A percentile compares a stretch with the other conserved stretches of the same genome.
Conservation (phyloP, 2,329 filamentous ascomycete species). For the Calycina herbarum region DNA sequence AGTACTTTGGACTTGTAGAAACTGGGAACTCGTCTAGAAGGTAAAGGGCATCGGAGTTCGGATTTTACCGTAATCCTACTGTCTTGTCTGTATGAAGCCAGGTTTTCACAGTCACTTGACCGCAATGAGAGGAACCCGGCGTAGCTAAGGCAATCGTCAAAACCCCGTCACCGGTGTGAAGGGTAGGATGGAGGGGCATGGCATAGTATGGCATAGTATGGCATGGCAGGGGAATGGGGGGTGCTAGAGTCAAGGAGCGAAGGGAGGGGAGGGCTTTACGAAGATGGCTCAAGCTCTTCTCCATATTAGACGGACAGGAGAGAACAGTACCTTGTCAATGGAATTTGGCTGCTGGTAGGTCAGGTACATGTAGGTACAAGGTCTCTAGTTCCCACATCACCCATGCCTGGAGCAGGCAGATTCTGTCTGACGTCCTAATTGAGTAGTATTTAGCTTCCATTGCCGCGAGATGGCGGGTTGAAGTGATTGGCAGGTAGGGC, state of each 20-base stretch:
- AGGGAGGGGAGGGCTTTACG: neutral
- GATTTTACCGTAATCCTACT: neutral
- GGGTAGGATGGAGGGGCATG: neutral
- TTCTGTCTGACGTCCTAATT: too few species aligned
- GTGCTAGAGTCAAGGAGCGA: neutral
- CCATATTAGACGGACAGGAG: too few species aligned
- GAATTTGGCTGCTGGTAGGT: too few species aligned
- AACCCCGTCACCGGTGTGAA: neutral
- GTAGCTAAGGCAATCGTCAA: neutral
- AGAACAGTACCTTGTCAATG: too few species aligned
- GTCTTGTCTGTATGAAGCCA: too few species aligned
- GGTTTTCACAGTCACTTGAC: neutral
- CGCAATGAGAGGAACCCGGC: neutral
- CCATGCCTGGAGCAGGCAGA: too few species aligned
- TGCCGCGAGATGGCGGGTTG: too few species aligned
- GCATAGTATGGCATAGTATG: too few species aligned
- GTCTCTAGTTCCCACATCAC: too few species aligned
- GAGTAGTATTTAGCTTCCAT: too few species aligned
- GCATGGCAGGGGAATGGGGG: neutral
- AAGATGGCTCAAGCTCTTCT: neutral
- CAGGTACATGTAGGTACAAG: too few species aligned
- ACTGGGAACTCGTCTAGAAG: neutral
- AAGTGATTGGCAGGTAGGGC: too few species aligned
- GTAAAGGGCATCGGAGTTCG: neutral
- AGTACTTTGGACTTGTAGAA: neutral